phyloP scores from a whole-genome alignment of 441 rosid genomes.

The Jatropha multifida region DNA sequence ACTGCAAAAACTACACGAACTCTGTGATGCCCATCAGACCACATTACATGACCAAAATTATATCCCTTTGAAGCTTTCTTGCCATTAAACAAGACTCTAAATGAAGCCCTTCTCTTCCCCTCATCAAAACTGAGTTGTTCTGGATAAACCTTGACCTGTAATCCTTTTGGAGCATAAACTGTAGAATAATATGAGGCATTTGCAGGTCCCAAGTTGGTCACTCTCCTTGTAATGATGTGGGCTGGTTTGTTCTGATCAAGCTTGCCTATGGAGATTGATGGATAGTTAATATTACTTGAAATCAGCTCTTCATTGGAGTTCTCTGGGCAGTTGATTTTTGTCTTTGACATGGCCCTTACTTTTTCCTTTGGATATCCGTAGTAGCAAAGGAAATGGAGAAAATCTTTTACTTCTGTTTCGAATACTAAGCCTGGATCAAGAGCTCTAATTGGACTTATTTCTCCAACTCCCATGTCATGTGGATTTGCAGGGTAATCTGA shows the following conservation, averaged over 20 bases:
- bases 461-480: slow-evolving; percentile 71
- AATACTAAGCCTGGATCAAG: slow-evolving; percentile 73
- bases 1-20: not conserved
- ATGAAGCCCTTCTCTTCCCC: not conserved
- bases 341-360: slow-evolving; percentile 40
- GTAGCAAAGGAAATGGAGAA: slow-evolving; percentile 61
- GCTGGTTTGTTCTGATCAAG: slow-evolving; percentile 30
- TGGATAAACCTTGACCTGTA: slow-evolving; percentile 49
- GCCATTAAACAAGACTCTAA: not conserved
- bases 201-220: slow-evolving; percentile 53
- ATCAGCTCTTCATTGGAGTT: not conserved
- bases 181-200: slow-evolving; percentile 45
- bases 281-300: slow-evolving; percentile 45
- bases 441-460: slow-evolving; percentile 54
- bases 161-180: slow-evolving; percentile 44
- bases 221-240: slow-evolving; percentile 37
- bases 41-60: not conserved
- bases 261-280: slow-evolving; percentile 61
- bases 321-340: slow-evolving; percentile 38
- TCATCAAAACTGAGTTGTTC: slow-evolving; percentile 33
- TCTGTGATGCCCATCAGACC: not conserved
- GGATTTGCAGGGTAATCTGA: slow-evolving; percentile 44
- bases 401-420: slow-evolving; percentile 51
- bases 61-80: not conserved
- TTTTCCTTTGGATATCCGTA: slow-evolving; percentile 47